Percentiles rank a stretch among this genome's conserved stretches.
These are phyloP conservation scores for Phaseolus lunatus DNA, from an alignment of 306 rosid genomes.

Conservation along the genomic window DNA sequence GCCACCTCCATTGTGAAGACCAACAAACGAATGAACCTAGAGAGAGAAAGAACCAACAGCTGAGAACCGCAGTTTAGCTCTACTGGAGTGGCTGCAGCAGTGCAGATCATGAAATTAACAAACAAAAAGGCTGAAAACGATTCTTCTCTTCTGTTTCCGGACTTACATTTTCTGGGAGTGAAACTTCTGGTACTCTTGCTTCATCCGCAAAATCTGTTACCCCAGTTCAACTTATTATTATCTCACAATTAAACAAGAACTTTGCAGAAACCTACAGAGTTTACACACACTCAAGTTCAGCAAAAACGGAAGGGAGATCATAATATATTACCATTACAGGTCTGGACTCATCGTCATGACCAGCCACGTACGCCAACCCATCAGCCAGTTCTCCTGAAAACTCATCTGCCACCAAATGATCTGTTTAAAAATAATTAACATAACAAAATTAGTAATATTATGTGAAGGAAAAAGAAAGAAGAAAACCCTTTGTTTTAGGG, in stretches of 20 bases:
- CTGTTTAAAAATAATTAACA: conserved; percentile 40
- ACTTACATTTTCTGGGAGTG: conserved; percentile 16
- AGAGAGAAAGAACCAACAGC: neutral
- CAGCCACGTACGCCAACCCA: conserved; percentile 83
- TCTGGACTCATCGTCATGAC: conserved; percentile 78
- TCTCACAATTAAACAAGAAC: neutral
- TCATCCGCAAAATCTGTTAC: conserved; percentile 15
- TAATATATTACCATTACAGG: conserved; percentile 51
- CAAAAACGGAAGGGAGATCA: neutral
- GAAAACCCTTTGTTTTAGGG: no score
- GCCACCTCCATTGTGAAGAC: conserved; percentile 22
- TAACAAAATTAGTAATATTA: neutral
- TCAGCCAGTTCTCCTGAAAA: conserved; percentile 79
- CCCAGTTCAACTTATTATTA: neutral
- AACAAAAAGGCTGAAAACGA: neutral
- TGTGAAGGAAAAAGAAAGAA: neutral
- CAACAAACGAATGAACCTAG: conserved; percentile 21
- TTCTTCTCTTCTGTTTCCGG: neutral
- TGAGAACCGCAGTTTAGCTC: neutral
- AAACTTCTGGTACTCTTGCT: neutral
- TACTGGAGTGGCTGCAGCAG: no score
- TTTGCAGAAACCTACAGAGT: neutral
- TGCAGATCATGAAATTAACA: neutral
- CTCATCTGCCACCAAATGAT: conserved; percentile 78
- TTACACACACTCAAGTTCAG: neutral